A percentile compares a stretch with the other conserved stretches of the same genome.
These are phyloP conservation scores for Pistacia integerrima DNA, from an alignment of 345 rosid species.

Conservation along the genomic window DNA sequence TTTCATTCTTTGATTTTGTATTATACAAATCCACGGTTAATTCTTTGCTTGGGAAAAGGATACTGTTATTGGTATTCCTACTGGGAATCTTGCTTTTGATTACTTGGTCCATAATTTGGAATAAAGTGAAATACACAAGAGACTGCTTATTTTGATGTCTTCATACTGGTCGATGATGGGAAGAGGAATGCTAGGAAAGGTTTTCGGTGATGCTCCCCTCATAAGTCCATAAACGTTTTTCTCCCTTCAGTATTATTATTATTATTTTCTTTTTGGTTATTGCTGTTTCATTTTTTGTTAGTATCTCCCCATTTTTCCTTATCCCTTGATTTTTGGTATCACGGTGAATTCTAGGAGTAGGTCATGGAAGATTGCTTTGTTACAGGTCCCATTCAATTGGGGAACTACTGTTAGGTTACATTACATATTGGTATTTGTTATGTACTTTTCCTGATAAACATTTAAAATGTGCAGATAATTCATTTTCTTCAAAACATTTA, in stretches of 20 bases:
- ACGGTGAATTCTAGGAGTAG: constrained; percentile 51
- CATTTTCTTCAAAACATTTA: constrained; percentile 14
- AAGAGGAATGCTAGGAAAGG: constrained; percentile 32
- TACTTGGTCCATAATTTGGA: constrained; percentile 32
- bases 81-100: constrained; percentile 34
- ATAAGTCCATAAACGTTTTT: constrained; percentile 23
- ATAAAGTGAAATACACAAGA: constrained; percentile 31
- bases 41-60: constrained; percentile 42
- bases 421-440: constrained; percentile 36
- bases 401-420: constrained; percentile 42
- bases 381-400: constrained; percentile 47
- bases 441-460: constrained; percentile 45
- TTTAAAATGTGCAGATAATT: constrained; percentile 56
- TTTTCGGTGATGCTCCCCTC: constrained; percentile 28
- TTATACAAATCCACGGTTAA: constrained; percentile 39
- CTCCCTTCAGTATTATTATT: neutral
- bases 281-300: constrained; percentile 29
- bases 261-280: neutral
- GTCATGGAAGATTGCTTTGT: constrained; percentile 45
- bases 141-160: constrained; percentile 20
- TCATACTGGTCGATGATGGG: constrained; percentile 29
- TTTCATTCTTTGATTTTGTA: constrained; percentile 50
- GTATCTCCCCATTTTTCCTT: constrained; percentile 22
- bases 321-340: constrained; percentile 21
- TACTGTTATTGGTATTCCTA: constrained; percentile 36